Evolutionary conservation across 2,329 filamentous ascomycete genomes (phyloP), one percentile per base, ranked within the genome.

Genomic region (Apiospora aurea): DNA sequence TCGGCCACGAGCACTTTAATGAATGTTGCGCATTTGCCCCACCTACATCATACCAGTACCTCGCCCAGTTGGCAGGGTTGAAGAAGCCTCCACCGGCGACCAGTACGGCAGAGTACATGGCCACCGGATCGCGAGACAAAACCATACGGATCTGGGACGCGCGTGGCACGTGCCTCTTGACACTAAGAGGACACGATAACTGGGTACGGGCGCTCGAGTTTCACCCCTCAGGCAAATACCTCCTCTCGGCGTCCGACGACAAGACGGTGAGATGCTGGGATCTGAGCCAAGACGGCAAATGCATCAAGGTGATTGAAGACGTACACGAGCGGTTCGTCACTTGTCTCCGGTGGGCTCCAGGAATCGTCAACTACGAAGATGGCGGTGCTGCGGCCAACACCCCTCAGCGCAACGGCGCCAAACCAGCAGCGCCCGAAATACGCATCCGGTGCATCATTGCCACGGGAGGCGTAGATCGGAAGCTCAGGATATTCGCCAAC

Each of bases 201-300:
- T 98, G 96, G 96, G 90, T 98, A 11, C 91, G 94, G 44, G 93
- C 89, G 0, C 83, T 98, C 7, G 91, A 94, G 13, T 98, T 97
- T 81, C 96, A 98, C 78, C 96, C 96, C 0, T 93, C 94, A 11
- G 96, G 96, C 61, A 97, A 96, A 82, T 98, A 96, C 78, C 87
- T 98, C 1, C 84, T 98, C 7, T 95, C 92, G 8, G 94, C 93
- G 26, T 89, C 92, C 21, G 96, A 98, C 80, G 96, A 98, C 84
- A 97, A 96, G 84, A 95, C 94, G 5, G 87, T 98, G 73, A 88
- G 95, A 71, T 98, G 95, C 85, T 98, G 96, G 96, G 96, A 98
- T 83, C 85, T 98, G 38, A 88, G 89, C 38, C 96, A 98, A 80
- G 95, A 97, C 80, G 94, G 94, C 57, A 95, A 95, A 78, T 96